A percentile compares a stretch with the other conserved stretches of the same genome.
Conservation (phyloP, 768 basidiomycete genomes). For the Pleurotus salmoneostramineus region DNA sequence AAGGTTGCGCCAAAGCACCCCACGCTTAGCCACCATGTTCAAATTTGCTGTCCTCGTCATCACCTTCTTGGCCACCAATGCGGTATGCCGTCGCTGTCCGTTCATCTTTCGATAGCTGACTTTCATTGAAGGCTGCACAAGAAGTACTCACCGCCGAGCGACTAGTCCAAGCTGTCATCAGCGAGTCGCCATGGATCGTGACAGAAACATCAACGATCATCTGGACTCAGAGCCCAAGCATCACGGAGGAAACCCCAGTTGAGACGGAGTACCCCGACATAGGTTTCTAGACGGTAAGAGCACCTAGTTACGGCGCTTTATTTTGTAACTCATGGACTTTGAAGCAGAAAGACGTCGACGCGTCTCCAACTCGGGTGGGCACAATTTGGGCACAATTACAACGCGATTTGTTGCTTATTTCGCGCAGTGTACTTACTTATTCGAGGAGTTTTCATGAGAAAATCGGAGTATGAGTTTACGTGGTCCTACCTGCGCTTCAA, state of each 20-base stretch:
- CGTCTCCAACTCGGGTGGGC: too few relatives aligned
- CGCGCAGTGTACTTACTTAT: too few relatives aligned
- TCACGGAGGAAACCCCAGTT: neutral
- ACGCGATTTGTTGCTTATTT: too few relatives aligned
- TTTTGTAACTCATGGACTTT: neutral
- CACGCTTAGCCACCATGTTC: neutral
- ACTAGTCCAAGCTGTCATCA: neutral
- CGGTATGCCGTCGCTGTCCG: neutral
- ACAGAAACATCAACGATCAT: neutral
- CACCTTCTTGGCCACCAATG: neutral
- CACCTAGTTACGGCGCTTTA: neutral
- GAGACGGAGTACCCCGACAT: neutral
- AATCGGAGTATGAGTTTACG: too few relatives aligned
- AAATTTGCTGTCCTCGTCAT: neutral
- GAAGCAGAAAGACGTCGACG: neutral
- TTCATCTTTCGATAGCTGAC: too few relatives aligned
- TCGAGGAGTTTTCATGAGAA: too few relatives aligned
- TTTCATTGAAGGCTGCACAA: neutral
- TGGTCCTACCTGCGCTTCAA: too few relatives aligned
- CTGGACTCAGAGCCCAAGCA: constrained; percentile 1
- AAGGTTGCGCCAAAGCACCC: neutral
- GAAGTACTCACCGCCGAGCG: constrained; percentile 2
- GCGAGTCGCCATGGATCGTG: neutral
- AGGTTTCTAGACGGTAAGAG: neutral
- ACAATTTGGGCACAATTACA: too few relatives aligned